phyloP scores from a whole-genome alignment of 352 stramenopile species.

The Saprolegnia diclina region DNA sequence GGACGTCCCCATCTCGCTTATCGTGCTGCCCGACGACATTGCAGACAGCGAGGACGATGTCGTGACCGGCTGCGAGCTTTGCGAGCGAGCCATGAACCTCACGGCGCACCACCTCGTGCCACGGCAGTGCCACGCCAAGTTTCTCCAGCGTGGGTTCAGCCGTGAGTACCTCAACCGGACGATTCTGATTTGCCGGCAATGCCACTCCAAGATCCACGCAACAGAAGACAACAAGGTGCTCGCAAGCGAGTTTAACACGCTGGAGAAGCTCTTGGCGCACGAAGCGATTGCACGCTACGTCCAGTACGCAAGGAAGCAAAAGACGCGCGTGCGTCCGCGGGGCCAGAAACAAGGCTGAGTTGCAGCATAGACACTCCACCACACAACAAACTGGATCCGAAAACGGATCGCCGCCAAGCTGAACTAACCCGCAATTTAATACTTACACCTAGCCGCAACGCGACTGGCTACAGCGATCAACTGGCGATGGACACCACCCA shows the following conservation, averaged over 20 bases:
- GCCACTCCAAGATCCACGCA: slow-evolving; percentile 88
- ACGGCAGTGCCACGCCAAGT: slow-evolving; percentile 68
- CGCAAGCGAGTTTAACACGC: slow-evolving; percentile 85
- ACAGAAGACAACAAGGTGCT: slow-evolving; percentile 87
- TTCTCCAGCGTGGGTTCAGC: slow-evolving; percentile 73
- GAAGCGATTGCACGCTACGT: slow-evolving; percentile 84
- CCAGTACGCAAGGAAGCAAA: slow-evolving; percentile 88
- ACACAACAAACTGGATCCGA: not conserved
- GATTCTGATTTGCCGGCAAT: slow-evolving; percentile 88
- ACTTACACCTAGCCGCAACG: no score
- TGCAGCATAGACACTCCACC: slow-evolving; percentile 29
- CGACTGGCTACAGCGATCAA: not conserved
- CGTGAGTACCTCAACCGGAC: slow-evolving; percentile 77
- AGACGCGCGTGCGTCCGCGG: slow-evolving; percentile 45
- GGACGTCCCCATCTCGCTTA: slow-evolving; percentile 40
- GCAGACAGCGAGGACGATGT: slow-evolving; percentile 45
- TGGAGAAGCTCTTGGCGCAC: slow-evolving; percentile 88
- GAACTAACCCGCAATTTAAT: no score
- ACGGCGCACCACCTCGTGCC: slow-evolving; percentile 92
- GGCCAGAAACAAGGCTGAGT: slow-evolving; percentile 26
- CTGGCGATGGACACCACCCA: not conserved
- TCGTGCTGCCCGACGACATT: slow-evolving; percentile 74
- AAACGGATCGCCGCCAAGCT: not conserved
- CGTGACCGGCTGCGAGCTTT: slow-evolving; percentile 78
- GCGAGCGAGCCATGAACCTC: slow-evolving; percentile 86